These are phyloP conservation scores for Trichaptum fuscoviolaceum DNA, from an alignment of 768 basidiomycete species.

Conservation along the genomic window DNA sequence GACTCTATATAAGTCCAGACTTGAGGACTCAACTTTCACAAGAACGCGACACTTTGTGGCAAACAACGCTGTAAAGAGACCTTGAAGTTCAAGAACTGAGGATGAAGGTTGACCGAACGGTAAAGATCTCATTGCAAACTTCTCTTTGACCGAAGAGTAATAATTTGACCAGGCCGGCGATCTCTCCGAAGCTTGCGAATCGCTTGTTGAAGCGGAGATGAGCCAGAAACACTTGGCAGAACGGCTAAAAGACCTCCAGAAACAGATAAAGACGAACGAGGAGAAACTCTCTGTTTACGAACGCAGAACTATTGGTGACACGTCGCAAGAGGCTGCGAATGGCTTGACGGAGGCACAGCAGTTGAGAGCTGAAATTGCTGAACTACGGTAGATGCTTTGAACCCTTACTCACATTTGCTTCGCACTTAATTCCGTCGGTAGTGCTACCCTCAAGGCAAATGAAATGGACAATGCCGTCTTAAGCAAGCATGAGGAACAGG, in stretches of 20 bases:
- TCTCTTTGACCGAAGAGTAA: background rate
- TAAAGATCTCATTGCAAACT: slow-evolving; percentile 30
- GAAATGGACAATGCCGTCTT: slow-evolving; percentile 73
- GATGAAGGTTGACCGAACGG: slow-evolving; percentile 62
- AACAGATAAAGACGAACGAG: slow-evolving; percentile 66
- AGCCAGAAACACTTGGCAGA: slow-evolving; percentile 77
- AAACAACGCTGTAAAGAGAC: slow-evolving; percentile 73
- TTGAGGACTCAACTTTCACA: slow-evolving; percentile 60
- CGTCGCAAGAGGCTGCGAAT: slow-evolving; percentile 12
- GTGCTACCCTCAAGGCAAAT: slow-evolving; percentile 69
- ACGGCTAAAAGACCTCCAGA: slow-evolving; percentile 54
- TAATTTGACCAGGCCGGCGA: slow-evolving; percentile 46
- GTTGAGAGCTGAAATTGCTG: slow-evolving; percentile 79
- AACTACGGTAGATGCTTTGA: slow-evolving; percentile 54
- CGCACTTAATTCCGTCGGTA: slow-evolving; percentile 21
- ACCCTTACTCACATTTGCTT: background rate
- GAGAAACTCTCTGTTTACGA: slow-evolving; percentile 89
- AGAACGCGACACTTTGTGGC: slow-evolving; percentile 72
- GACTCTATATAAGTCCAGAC: slow-evolving; percentile 53
- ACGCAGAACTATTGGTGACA: slow-evolving; percentile 34
- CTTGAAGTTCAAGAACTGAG: slow-evolving; percentile 76
- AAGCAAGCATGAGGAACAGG: slow-evolving; percentile 72
- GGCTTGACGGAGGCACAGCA: slow-evolving; percentile 62
- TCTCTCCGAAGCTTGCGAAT: slow-evolving; percentile 61
- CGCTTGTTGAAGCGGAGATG: slow-evolving; percentile 66